Percentiles rank a stretch among this genome's conserved stretches.
These are phyloP conservation scores for Yamadazyma trypodendri DNA, from an alignment of 1,139 yeast species.

Conservation along the genomic window DNA sequence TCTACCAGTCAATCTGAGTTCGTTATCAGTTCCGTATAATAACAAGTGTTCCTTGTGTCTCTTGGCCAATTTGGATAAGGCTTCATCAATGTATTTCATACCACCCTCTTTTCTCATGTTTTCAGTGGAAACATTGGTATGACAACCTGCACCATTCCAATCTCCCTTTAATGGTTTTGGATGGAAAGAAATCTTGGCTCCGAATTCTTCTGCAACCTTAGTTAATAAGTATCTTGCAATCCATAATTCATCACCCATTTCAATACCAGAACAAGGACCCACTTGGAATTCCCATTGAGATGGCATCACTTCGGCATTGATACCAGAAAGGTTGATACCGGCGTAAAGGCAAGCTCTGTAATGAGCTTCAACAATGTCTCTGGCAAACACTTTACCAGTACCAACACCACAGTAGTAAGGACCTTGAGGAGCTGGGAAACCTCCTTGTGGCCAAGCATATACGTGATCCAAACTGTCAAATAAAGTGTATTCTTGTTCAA, in stretches of 20 bases:
- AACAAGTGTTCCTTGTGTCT: constrained; percentile 97
- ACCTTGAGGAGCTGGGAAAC: constrained; percentile 99
- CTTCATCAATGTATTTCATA: constrained; percentile 88
- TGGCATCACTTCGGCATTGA: constrained; percentile 99
- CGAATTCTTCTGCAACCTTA: constrained; percentile 98
- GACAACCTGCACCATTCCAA: constrained; percentile 99
- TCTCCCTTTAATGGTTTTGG: constrained; percentile 99
- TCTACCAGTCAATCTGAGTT: constrained; percentile 92
- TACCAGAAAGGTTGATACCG: constrained; percentile 89
- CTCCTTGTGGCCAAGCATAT: constrained; percentile 99
- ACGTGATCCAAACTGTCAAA: constrained; percentile 88
- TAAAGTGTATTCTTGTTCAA: constrained; percentile 97
- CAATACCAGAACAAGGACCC: constrained; percentile 94
- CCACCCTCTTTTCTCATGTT: constrained; percentile 94
- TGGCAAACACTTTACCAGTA: constrained; percentile 95
- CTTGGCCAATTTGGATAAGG: constrained; percentile 89
- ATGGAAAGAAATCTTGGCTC: constrained; percentile 97
- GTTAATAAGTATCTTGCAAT: constrained; percentile 88
- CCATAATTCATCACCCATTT: constrained; percentile 98
- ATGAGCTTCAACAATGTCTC: constrained; percentile 98
- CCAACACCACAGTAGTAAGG: constrained; percentile 99
- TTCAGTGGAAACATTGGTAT: constrained; percentile 94
- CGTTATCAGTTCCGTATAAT: constrained; percentile 94
- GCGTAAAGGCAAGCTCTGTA: constrained; percentile 96
- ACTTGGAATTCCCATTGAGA: constrained; percentile 99